Conservation (phyloP, 2,329 filamentous ascomycete genomes). For the Chaetomium sp. region DNA sequence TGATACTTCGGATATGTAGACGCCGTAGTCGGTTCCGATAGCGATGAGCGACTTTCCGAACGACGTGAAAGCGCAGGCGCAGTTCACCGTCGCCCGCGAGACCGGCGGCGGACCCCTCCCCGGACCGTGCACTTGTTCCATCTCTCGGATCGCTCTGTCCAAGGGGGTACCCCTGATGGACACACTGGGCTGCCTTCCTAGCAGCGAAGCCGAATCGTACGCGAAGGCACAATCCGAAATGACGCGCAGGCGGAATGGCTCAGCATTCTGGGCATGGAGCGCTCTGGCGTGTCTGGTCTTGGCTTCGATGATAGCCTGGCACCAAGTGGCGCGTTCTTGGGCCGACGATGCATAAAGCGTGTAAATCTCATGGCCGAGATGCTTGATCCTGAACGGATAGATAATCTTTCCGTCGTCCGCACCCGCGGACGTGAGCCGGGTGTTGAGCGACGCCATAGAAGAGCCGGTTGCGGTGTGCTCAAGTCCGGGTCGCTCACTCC, state of each 20-base stretch:
- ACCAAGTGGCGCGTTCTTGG: conserved; percentile 82
- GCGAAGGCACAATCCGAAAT: conserved; percentile 91
- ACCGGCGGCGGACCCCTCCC: conserved; percentile 73
- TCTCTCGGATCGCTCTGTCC: conserved; percentile 84
- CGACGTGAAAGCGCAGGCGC: conserved; percentile 84
- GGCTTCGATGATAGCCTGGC: conserved; percentile 87
- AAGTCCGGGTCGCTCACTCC: conserved; percentile 58
- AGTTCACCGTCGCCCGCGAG: conserved; percentile 86
- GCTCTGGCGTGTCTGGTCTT: conserved; percentile 92
- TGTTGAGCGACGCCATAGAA: conserved; percentile 56
- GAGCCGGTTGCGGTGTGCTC: conserved; percentile 69
- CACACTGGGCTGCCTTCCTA: conserved; percentile 65
- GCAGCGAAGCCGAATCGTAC: conserved; percentile 65
- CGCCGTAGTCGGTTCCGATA: conserved; percentile 91
- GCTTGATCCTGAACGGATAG: conserved; percentile 94
- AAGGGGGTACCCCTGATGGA: conserved; percentile 88
- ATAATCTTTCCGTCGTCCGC: conserved; percentile 78
- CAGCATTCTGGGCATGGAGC: conserved; percentile 87
- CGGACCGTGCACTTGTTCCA: conserved; percentile 75
- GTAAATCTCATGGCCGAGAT: conserved; percentile 91
- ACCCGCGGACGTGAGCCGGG: conserved; percentile 46
- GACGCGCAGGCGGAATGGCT: conserved; percentile 89
- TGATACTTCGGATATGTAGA: conserved; percentile 84
- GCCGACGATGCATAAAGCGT: conserved; percentile 82
- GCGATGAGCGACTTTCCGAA: conserved; percentile 86